phyloP scores from a whole-genome alignment of 352 stramenopile genomes.

The Globisporangium nodosum region DNA sequence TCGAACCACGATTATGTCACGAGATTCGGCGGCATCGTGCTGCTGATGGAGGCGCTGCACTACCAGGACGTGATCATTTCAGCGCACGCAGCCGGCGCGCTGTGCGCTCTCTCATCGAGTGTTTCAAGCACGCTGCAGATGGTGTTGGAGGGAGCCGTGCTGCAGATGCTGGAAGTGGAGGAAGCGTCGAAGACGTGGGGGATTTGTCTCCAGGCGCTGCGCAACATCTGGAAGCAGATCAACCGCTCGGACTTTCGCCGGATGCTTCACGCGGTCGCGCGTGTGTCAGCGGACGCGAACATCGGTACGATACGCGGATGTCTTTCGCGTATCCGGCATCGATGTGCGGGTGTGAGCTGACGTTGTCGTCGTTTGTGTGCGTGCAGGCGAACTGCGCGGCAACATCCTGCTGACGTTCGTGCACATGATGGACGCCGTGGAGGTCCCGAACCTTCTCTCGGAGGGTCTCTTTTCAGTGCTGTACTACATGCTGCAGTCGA shows the following conservation, averaged over 20 bases:
- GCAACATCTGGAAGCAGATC: constrained; percentile 89
- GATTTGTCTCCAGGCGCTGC: constrained; percentile 73
- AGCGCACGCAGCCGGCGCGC: constrained; percentile 61
- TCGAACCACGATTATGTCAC: constrained; percentile 85
- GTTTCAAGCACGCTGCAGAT: constrained; percentile 80
- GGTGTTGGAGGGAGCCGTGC: constrained; percentile 83
- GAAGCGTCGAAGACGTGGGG: constrained; percentile 70
- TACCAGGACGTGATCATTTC: constrained; percentile 57
- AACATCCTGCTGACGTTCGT: constrained; percentile 87
- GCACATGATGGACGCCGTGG: constrained; percentile 82
- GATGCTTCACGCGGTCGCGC: constrained; percentile 80
- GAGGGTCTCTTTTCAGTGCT: constrained; percentile 78
- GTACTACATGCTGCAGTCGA: constrained; percentile 76
- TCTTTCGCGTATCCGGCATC: background rate
- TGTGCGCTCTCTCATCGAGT: constrained; percentile 75
- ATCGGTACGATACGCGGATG: constrained; percentile 22
- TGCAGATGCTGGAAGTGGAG: constrained; percentile 86
- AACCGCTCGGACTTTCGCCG: constrained; percentile 77
- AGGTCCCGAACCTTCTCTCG: constrained; percentile 64
- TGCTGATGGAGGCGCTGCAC: constrained; percentile 70
- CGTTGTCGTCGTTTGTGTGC: background rate
- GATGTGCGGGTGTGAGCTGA: background rate
- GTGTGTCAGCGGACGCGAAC: constrained; percentile 70
- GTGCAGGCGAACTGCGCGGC: constrained; percentile 60
- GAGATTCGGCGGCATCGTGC: constrained; percentile 58